These are phyloP conservation scores for Aulographum hederae DNA, from an alignment of 2,329 filamentous ascomycete genomes.

Conservation along the genomic window DNA sequence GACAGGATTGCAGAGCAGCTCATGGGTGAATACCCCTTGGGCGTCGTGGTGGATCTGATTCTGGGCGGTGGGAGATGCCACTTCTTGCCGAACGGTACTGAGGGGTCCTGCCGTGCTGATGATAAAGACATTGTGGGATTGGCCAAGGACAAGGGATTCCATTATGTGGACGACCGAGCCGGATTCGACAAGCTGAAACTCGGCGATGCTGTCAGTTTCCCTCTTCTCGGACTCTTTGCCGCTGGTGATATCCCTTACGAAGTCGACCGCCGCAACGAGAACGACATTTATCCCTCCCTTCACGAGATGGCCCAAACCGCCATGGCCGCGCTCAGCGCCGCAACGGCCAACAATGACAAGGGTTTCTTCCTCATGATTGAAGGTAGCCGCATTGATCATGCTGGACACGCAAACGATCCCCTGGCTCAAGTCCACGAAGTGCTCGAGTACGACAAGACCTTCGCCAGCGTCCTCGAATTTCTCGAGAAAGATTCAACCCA, in stretches of 20 bases:
- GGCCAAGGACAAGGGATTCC: constrained; percentile 65
- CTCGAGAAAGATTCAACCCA: constrained; percentile 54
- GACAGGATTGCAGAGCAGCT: constrained; percentile 88
- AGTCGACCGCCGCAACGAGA: constrained; percentile 66
- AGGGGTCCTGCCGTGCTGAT: constrained; percentile 68
- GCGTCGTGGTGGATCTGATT: constrained; percentile 77
- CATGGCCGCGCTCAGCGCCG: constrained; percentile 58
- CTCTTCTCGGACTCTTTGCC: constrained; percentile 74
- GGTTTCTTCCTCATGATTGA: constrained; percentile 99
- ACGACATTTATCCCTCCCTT: constrained; percentile 69
- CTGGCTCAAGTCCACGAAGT: constrained; percentile 56
- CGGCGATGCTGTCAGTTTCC: constrained; percentile 53
- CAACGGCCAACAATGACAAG: constrained; percentile 67
- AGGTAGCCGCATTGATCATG: constrained; percentile 82
- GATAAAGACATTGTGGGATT: constrained; percentile 54
- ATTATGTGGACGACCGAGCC: constrained; percentile 52
- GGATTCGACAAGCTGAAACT: constrained; percentile 58
- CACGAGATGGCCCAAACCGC: constrained; percentile 83
- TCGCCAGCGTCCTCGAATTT: constrained; percentile 70
- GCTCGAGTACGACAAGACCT: constrained; percentile 80
- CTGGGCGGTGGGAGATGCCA: constrained; percentile 86
- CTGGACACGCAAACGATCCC: constrained; percentile 46
- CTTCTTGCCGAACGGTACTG: constrained; percentile 68
- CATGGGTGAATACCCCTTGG: constrained; percentile 62
- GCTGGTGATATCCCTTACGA: constrained; percentile 75